phyloP scores from a whole-genome alignment of 805 yeast species.

The Candida vartiovaarae region DNA sequence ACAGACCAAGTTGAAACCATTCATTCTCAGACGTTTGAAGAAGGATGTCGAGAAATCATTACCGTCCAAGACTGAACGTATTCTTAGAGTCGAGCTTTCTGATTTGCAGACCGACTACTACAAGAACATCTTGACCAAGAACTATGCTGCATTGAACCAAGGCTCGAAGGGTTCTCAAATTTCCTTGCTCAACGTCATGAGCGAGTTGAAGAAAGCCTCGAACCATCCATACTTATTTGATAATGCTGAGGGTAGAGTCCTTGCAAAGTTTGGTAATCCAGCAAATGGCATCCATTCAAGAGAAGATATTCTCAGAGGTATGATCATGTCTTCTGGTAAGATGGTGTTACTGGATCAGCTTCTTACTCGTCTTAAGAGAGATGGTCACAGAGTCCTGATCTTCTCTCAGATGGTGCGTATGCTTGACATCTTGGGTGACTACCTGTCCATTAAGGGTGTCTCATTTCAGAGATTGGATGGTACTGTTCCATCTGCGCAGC shows the following conservation, averaged over 20 bases:
- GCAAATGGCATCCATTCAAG: conserved; percentile 44
- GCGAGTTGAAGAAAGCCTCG: conserved; percentile 92
- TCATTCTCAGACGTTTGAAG: conserved; percentile 84
- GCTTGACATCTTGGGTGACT: conserved; percentile 92
- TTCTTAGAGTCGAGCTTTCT: conserved; percentile 88
- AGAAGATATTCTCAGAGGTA: conserved; percentile 78
- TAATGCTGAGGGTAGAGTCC: conserved; percentile 79
- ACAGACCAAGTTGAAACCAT: conserved; percentile 83
- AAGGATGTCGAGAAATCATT: conserved; percentile 96
- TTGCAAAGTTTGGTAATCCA: conserved; percentile 51
- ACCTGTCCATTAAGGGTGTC: conserved; percentile 77
- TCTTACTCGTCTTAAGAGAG: conserved; percentile 74
- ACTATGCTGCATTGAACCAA: conserved; percentile 84
- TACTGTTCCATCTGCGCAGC: conserved; percentile 88
- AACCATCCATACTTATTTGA: conserved; percentile 96
- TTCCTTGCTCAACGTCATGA: conserved; percentile 85
- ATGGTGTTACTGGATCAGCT: conserved; percentile 94
- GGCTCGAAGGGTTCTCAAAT: conserved; percentile 75
- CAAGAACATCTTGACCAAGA: conserved; percentile 86
- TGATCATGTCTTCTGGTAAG: conserved; percentile 96
- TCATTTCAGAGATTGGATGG: conserved; percentile 94
- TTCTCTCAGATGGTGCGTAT: conserved; percentile 97
- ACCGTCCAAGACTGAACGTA: conserved; percentile 94
- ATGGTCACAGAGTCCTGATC: conserved; percentile 93
- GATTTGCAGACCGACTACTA: conserved; percentile 94